These are phyloP conservation scores for Ceratocystis destructans DNA, from an alignment of 2,329 filamentous ascomycete genomes.

Conservation along the genomic window DNA sequence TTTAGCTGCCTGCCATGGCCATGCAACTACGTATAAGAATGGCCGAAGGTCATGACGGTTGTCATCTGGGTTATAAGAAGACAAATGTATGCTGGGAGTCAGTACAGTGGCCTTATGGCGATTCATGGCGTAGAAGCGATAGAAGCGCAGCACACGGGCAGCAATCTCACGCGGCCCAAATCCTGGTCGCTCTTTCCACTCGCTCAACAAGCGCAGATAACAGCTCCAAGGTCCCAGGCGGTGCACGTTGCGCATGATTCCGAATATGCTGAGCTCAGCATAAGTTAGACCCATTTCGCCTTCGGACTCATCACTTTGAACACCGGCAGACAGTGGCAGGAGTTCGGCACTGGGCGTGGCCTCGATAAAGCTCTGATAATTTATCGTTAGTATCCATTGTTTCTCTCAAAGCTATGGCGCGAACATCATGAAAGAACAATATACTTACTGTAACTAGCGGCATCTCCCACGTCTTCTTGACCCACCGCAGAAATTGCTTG, in stretches of 20 bases:
- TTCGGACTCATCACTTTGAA: slow-evolving; percentile 30
- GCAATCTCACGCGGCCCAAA: slow-evolving; percentile 29
- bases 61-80: slow-evolving; percentile 29
- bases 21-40: slow-evolving; percentile 30
- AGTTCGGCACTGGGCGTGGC: slow-evolving; percentile 44
- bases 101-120: slow-evolving; percentile 50
- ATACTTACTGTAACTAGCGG: slow-evolving; percentile 39
- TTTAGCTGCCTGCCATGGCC: slow-evolving; percentile 32
- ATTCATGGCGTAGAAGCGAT: slow-evolving; percentile 44
- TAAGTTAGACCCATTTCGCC: slow-evolving; percentile 34
- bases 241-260: slow-evolving; percentile 29
- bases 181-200: slow-evolving; percentile 27
- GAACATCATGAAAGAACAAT: too few relatives aligned
- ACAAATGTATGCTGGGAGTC: slow-evolving; percentile 41
- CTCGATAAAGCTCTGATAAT: slow-evolving; percentile 39
- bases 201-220: slow-evolving; percentile 29
- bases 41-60: slow-evolving; percentile 30
- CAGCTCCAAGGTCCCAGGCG: slow-evolving; percentile 31
- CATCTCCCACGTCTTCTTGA: slow-evolving; percentile 40
- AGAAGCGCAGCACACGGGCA: slow-evolving; percentile 33
- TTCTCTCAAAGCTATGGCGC: not conserved
- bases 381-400: not conserved
- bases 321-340: slow-evolving; percentile 29
- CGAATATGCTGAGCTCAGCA: slow-evolving; percentile 29
- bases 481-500: slow-evolving; percentile 49